Evolutionary conservation across 768 basidiomycete genomes (phyloP).

Genomic region (Panus rudis): DNA sequence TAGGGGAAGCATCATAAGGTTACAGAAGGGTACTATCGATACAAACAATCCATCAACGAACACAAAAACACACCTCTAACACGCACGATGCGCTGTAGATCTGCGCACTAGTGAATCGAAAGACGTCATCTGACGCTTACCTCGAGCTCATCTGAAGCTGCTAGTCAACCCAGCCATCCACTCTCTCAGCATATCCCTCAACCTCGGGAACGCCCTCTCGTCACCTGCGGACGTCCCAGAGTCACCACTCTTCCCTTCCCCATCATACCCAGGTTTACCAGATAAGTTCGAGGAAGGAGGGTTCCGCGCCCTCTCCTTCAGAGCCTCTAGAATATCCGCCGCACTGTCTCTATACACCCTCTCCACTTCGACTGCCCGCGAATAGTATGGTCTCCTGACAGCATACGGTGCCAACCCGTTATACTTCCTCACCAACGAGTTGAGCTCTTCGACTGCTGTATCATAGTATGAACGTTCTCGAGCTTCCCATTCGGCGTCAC

Average conservation of each 20-base stretch:
- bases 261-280: no score
- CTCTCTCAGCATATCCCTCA: conserved; percentile 9
- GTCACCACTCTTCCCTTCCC: no score
- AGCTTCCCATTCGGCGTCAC: conserved; percentile 65
- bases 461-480: conserved; percentile 65
- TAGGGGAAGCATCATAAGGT: no score
- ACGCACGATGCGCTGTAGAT: no score
- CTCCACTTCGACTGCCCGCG: conserved; percentile 50
- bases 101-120: no score
- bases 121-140: no score
- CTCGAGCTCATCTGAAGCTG: no score
- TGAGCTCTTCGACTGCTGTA: conserved; percentile 61
- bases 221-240: no score
- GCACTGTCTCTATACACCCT: conserved; percentile 43
- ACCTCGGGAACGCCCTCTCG: conserved; percentile 2
- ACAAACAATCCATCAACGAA: conserved; percentile 2
- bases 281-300: background rate
- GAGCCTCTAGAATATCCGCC: conserved; percentile 47
- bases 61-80: background rate
- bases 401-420: conserved; percentile 75
- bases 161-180: conserved; percentile 5
- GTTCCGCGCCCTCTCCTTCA: conserved; percentile 16
- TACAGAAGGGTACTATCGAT: no score
- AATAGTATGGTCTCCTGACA: conserved; percentile 60
- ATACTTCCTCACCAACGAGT: conserved; percentile 69